These are phyloP conservation scores for Ogataea kodamae DNA, from an alignment of 805 yeast genomes.

Conservation along the genomic window DNA sequence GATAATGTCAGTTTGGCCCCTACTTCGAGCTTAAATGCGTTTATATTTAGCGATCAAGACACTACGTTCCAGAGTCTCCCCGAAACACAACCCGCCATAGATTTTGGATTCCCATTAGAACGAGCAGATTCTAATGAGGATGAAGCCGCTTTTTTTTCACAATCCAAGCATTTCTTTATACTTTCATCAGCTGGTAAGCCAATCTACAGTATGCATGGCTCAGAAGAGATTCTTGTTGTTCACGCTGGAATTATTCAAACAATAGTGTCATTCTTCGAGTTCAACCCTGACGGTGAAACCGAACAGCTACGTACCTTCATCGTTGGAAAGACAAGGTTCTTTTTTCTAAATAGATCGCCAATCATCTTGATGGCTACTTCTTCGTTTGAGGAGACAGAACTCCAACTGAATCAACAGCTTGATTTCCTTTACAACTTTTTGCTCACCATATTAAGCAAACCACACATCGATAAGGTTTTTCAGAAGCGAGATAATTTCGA, in stretches of 20 bases:
- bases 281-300: constrained; percentile 31
- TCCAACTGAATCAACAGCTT: constrained; percentile 58
- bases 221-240: constrained; percentile 62
- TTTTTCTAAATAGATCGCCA: constrained; percentile 62
- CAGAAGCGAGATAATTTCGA: constrained; percentile 76
- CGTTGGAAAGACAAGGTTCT: constrained; percentile 48
- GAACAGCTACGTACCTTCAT: constrained; percentile 48
- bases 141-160: constrained; percentile 32
- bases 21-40: constrained; percentile 23
- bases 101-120: constrained; percentile 22
- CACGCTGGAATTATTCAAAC: constrained; percentile 82
- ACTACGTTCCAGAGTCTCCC: constrained; percentile 13
- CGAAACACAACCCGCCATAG: constrained; percentile 16
- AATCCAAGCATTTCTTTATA: constrained; percentile 69
- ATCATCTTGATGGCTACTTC: constrained; percentile 71
- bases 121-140: constrained; percentile 28
- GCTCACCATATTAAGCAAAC: constrained; percentile 78
- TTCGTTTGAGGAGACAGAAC: constrained; percentile 47
- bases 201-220: constrained; percentile 72
- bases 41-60: constrained; percentile 21
- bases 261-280: constrained; percentile 64
- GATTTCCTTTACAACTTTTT: constrained; percentile 72
- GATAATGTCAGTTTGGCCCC: constrained; percentile 14
- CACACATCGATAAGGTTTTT: constrained; percentile 68
- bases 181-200: constrained; percentile 87